phyloP scores from a whole-genome alignment of 2,329 filamentous ascomycete genomes.

The Aspergillus luchuensis region DNA sequence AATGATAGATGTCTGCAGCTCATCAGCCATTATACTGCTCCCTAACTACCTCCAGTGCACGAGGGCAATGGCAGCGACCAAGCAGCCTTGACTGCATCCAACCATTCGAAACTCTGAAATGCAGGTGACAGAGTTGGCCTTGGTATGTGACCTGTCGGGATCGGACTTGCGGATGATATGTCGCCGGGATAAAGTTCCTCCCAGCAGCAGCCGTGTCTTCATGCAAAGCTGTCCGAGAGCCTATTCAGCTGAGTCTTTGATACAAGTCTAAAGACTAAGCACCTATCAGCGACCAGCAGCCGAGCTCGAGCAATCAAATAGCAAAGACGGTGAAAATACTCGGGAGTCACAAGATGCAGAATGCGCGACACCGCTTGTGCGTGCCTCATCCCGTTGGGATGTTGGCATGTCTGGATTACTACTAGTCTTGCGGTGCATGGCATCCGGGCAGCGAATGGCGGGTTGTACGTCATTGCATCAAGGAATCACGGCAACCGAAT shows the following conservation, averaged over 20 bases:
- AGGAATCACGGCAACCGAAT: background rate
- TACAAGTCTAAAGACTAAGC: background rate
- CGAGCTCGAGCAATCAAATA: background rate
- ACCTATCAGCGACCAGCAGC: background rate
- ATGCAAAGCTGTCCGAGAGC: conserved; percentile 1
- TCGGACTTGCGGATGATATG: background rate
- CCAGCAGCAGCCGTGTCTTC: background rate
- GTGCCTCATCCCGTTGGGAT: background rate
- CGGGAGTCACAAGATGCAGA: conserved; percentile 8
- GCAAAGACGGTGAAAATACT: background rate
- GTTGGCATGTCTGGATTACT: background rate
- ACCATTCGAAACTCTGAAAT: background rate
- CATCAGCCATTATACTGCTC: background rate
- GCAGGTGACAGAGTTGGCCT: conserved; percentile 1
- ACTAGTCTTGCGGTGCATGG: background rate
- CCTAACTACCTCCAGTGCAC: background rate
- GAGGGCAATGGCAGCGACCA: background rate
- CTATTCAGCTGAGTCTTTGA: background rate
- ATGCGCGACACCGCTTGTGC: conserved; percentile 3
- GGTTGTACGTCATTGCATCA: conserved; percentile 4
- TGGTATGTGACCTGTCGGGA: background rate
- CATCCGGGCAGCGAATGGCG: background rate
- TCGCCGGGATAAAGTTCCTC: background rate
- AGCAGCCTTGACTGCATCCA: background rate
- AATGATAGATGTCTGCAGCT: background rate